These are phyloP conservation scores for Mucor saturninus DNA, from an alignment of 371 early-diverging fungal genomes.

Conservation along the genomic window DNA sequence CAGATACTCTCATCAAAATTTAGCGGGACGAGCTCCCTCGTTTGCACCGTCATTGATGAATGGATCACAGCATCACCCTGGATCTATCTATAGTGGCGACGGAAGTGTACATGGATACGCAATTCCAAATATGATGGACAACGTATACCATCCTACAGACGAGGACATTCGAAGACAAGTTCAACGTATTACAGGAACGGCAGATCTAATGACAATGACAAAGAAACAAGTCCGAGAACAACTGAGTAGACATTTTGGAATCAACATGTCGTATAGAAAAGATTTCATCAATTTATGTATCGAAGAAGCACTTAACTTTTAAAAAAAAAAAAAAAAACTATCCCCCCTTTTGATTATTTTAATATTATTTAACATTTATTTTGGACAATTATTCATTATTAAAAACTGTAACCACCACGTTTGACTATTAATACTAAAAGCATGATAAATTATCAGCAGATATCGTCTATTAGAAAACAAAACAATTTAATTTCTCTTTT, in stretches of 20 bases:
- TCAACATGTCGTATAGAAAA: slow-evolving; percentile 76
- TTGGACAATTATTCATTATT: no score
- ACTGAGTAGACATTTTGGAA: slow-evolving; percentile 72
- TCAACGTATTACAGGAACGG: slow-evolving; percentile 70
- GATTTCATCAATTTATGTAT: slow-evolving; percentile 88
- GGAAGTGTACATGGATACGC: slow-evolving; percentile 14
- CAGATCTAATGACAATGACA: slow-evolving; percentile 81
- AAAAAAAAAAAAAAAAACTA: not conserved
- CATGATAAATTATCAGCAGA: no score
- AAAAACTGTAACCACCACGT: no score
- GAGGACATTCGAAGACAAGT: slow-evolving; percentile 80
- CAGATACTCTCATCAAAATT: slow-evolving; percentile 32
- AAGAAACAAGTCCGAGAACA: slow-evolving; percentile 90
- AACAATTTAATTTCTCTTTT: no score
- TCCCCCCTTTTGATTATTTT: no score
- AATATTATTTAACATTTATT: not conserved
- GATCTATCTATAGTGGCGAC: slow-evolving; percentile 29
- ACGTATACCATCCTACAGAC: slow-evolving; percentile 63
- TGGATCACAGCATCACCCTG: slow-evolving; percentile 13
- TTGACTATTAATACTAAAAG: no score
- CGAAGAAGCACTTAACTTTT: slow-evolving; percentile 69
- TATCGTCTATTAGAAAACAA: no score
- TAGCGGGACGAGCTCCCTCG: slow-evolving; percentile 22
- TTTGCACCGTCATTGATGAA: slow-evolving; percentile 18
- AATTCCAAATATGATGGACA: slow-evolving; percentile 16